These are phyloP conservation scores for Russula sp. DNA, from an alignment of 768 basidiomycete species.

Conservation along the genomic window DNA sequence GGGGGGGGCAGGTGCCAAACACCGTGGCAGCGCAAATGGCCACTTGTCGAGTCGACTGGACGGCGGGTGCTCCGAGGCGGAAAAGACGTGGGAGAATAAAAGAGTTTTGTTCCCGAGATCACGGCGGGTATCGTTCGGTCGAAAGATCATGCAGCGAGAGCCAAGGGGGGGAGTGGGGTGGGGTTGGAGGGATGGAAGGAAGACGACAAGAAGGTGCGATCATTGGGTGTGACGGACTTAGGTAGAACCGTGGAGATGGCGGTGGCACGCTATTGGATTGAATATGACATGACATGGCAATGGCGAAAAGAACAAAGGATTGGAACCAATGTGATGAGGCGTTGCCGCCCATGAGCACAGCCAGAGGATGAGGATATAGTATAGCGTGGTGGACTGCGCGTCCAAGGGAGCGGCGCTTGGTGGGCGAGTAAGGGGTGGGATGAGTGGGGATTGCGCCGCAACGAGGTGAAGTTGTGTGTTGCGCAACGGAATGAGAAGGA, in stretches of 20 bases:
- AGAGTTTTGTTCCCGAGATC: not conserved
- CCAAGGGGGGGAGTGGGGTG: not conserved
- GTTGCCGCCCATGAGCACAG: not conserved
- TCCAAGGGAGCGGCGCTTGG: not conserved
- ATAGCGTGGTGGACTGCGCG: not conserved
- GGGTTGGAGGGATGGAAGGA: not conserved
- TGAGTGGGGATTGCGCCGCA: constrained; percentile 9
- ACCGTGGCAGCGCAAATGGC: not conserved
- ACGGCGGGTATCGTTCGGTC: not conserved
- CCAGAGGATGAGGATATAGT: not conserved
- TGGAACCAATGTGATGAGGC: not conserved
- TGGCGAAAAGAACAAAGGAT: not conserved
- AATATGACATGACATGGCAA: not conserved
- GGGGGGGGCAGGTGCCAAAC: not conserved
- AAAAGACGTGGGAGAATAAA: not conserved
- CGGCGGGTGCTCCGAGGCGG: not conserved
- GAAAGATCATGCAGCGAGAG: not conserved
- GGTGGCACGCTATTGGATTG: not conserved
- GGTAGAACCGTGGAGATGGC: not conserved
- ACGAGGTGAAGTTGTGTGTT: not conserved
- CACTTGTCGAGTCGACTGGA: too few relatives aligned
- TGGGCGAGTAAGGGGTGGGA: not conserved
- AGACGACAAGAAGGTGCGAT: not conserved
- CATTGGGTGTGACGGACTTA: not conserved
- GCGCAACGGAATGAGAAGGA: not conserved